Evolutionary conservation across 2,329 filamentous ascomycete genomes (phyloP), one percentile per base, ranked within the genome.

Genomic region (Metarhizium anisopliae): DNA sequence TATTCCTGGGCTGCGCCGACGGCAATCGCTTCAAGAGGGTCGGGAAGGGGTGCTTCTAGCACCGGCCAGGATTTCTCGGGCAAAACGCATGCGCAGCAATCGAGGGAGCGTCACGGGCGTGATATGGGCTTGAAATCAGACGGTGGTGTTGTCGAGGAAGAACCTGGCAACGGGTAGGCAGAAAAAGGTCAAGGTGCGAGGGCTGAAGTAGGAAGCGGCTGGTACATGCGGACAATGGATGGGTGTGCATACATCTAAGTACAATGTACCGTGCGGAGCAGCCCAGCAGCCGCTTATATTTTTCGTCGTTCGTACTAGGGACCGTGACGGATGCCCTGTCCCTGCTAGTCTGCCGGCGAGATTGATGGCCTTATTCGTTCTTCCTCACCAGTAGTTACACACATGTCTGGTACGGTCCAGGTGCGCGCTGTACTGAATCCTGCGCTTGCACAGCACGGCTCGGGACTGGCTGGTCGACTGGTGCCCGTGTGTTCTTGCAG

Each of bases 1-100:
- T 68, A 65, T 64, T 66, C 64, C 62, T 62, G 38, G 25, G 51
- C 56, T 57, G 58, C 58, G 35, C 49, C 52, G 42, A 57, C 50
- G 42, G 57, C 25, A 52, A 30, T 42, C 36, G 54, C 20, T 56
- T 35, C 51, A 18, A 25, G 18, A 36, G 32, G 14, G 45, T 54
- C 45, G 20, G 32, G 30, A 32, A 7, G 35, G 30, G 38, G 11
- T 20, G 47, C n/a, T 16, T 32, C 32, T 20, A 30, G 45, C n/a
- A 32, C 53, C 30, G 32, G 43, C 30, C 50, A 25, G 50, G 36
- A 53, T 42, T 5, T 10, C 36, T 43, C n/a, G 13, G 14, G 11
- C 25, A 49, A 30, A 36, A 10, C n/a, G 49, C 11, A 32, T 16
- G 10, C 32, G 10, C 32, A 8, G 14, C 18, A 50, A 40, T 18